A percentile compares a stretch with the other conserved stretches of the same genome.
phyloP scores from a whole-genome alignment of 176 grass and related monocot genomes.

The Carex cristatella region DNA sequence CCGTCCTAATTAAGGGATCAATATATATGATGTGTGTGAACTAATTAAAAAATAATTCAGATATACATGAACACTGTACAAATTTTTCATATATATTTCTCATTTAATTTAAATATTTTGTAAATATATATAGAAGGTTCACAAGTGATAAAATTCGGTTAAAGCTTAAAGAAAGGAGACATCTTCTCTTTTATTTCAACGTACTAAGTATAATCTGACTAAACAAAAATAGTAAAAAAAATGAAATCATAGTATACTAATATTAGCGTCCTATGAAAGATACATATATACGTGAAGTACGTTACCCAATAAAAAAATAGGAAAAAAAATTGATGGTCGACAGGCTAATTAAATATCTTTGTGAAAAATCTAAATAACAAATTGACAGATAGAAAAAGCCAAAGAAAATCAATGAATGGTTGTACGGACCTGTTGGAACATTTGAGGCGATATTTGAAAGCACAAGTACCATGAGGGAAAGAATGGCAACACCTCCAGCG shows the following conservation, averaged over 20 bases:
- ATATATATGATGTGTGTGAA: too few relatives aligned
- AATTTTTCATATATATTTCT: too few relatives aligned
- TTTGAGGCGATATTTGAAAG: constrained; percentile 95
- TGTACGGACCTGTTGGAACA: constrained; percentile 71
- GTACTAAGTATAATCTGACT: neutral
- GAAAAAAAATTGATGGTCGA: neutral
- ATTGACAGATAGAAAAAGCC: neutral
- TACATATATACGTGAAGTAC: too few relatives aligned
- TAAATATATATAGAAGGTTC: neutral
- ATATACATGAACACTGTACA: too few relatives aligned
- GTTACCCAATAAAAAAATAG: neutral
- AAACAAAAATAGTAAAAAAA: neutral
- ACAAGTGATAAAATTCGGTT: neutral
- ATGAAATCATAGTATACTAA: neutral
- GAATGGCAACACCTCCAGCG: constrained; percentile 52
- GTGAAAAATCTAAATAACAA: neutral
- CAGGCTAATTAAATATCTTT: neutral
- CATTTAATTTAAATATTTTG: too few relatives aligned
- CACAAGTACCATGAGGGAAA: constrained; percentile 58
- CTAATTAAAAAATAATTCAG: too few relatives aligned
- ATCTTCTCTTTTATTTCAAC: neutral
- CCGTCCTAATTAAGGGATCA: too few relatives aligned
- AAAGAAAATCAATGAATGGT: neutral
- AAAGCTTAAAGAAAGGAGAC: too few relatives aligned
- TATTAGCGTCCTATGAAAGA: neutral